Base-by-base conservation (phyloP, 148 eudicot genomes). In the Drosera capensis region DNA sequence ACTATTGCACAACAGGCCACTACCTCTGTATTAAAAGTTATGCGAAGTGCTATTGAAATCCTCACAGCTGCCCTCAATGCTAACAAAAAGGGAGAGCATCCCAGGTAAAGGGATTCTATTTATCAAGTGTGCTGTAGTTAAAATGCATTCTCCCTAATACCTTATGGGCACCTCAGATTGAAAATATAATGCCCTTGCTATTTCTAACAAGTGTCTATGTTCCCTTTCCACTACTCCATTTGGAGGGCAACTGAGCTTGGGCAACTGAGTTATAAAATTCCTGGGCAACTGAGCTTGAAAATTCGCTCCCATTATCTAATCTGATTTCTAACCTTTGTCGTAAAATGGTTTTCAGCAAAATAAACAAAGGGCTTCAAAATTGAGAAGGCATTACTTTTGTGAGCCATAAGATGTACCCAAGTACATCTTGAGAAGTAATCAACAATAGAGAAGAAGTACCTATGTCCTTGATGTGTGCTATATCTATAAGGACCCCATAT, bases 401-500 rank as follows among this genome's bases (percentile, higher is more conserved):
- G 0, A 2, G 38, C 8, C 7, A 66, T 5, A 0, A 58, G 46
- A 25, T 36, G 45, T 5, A 45, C 5, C 62, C 58, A 46, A 17
- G 51, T 30, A 7, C 13, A 25, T 22, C 35, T 36, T 0, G 61
- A 3, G 8, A 9, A 39, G 24, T 58, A 60, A 55, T 66, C 57
- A 14, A 66, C 37, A n/a, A 66, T 39, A 0, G 45, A 30, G 0
- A 66, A 14, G 25, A 59, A 66, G n/a, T 26, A 30, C 0, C 20
- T 14, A 14, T 11, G 39, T 0, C 53, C 53, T 25, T 20, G 11
- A 0, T 1, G 0, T 0, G 62, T 42, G 0, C 9, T 0, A 9
- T 21, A 1, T 1, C 28, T 39, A 3, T 44, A 30, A 0, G 66
- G 62, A 28, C 63, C 72, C 72, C 63, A 67, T 3, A 40, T 2